Conservation (phyloP, 2,329 filamentous ascomycete species). For the Colletotrichum cordylinicola region DNA sequence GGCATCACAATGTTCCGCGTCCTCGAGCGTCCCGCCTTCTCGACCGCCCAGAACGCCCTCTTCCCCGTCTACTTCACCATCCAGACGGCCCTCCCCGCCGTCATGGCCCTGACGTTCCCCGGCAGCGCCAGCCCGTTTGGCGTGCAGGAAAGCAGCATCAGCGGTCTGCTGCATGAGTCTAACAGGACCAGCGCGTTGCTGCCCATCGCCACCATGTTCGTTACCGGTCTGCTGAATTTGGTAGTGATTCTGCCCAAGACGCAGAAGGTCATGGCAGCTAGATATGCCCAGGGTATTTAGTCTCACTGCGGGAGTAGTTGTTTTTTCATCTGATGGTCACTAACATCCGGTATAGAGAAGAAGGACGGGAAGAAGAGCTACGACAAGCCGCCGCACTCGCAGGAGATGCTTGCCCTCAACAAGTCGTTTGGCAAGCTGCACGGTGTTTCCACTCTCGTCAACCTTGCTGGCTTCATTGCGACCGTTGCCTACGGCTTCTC, state of each 20-base stretch:
- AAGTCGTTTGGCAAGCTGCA: constrained; percentile 81
- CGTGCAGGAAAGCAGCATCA: constrained; percentile 48
- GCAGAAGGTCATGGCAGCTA: constrained; percentile 73
- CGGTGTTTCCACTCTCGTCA: constrained; percentile 80
- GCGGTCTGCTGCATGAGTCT: constrained; percentile 62
- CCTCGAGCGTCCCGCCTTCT: constrained; percentile 82
- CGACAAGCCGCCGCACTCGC: constrained; percentile 78
- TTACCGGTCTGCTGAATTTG: constrained; percentile 75
- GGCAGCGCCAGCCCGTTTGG: constrained; percentile 56
- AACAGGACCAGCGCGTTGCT: constrained; percentile 70
- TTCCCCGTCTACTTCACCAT: constrained; percentile 91
- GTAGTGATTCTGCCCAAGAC: constrained; percentile 77
- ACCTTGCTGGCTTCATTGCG: constrained; percentile 72
- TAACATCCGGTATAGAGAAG: constrained; percentile 61
- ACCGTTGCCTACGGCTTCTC: constrained; percentile 80
- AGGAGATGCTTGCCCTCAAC: constrained; percentile 84
- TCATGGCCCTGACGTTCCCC: constrained; percentile 83
- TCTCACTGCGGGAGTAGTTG: no score
- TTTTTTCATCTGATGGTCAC: not conserved
- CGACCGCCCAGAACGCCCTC: constrained; percentile 76
- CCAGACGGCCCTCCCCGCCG: constrained; percentile 75
- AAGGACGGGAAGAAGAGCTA: constrained; percentile 89
- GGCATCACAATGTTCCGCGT: constrained; percentile 78
- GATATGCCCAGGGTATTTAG: constrained; percentile 77
- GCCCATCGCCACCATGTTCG: constrained; percentile 73